These are phyloP conservation scores for Wickerhamomyces strasburgensis DNA, from an alignment of 805 yeast species.

Conservation along the genomic window DNA sequence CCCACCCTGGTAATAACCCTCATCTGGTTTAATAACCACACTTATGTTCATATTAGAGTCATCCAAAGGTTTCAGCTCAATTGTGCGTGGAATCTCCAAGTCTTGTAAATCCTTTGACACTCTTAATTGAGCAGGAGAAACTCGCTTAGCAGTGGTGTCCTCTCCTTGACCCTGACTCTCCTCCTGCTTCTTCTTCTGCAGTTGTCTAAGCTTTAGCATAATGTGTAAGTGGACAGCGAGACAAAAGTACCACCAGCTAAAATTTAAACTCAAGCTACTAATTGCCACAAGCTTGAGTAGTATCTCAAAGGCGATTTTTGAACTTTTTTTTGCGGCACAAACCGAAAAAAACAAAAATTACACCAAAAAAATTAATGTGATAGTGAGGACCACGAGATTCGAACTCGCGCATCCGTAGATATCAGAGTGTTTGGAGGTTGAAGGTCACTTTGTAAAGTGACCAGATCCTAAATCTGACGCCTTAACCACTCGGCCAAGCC, in stretches of 20 bases:
- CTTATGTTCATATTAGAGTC: conserved; percentile 54
- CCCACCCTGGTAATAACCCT: conserved; percentile 71
- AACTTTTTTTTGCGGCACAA: neutral
- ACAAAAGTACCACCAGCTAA: too few species aligned
- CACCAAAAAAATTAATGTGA: conserved; percentile 11
- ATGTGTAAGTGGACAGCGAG: too few species aligned
- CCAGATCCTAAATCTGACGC: conserved; percentile 38
- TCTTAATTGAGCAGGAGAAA: conserved; percentile 65
- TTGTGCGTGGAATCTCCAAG: conserved; percentile 56
- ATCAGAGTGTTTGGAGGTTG: conserved; percentile 29
- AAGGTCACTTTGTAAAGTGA: neutral
- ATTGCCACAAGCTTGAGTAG: neutral
- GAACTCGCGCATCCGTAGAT: conserved; percentile 43
- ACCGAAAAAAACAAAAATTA: neutral
- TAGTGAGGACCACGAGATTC: conserved; percentile 38
- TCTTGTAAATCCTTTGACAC: conserved; percentile 75
- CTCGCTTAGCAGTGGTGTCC: conserved; percentile 15
- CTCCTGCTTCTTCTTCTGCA: conserved; percentile 53
- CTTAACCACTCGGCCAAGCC: conserved; percentile 43
- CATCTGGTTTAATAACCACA: conserved; percentile 56
- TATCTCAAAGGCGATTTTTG: too few species aligned
- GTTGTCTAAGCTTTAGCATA: conserved; percentile 48
- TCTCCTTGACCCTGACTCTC: conserved; percentile 25
- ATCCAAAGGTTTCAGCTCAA: conserved; percentile 45
- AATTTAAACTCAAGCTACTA: too few species aligned